phyloP scores from a whole-genome alignment of 345 rosid genomes.

The Psidium guajava region DNA sequence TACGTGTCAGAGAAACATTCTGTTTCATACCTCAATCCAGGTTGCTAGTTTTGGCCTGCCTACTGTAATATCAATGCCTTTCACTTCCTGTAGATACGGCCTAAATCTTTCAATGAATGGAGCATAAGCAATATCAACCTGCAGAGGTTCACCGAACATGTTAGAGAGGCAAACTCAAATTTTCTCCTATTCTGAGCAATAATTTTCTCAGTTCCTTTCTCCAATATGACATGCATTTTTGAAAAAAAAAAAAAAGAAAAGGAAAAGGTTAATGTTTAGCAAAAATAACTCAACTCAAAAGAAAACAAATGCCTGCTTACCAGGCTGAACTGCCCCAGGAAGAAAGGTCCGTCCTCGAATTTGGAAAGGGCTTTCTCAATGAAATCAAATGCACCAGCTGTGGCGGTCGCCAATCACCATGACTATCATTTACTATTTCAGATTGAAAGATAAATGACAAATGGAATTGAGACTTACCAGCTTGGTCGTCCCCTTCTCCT shows the following conservation, averaged over 20 bases:
- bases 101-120: constrained; percentile 65
- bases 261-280: background rate
- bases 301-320: constrained; percentile 9
- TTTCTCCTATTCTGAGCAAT: background rate
- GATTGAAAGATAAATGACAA: background rate
- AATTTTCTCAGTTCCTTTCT: background rate
- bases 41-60: constrained; percentile 61
- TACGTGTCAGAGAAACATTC: background rate
- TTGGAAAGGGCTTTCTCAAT: constrained; percentile 59
- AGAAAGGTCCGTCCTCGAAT: constrained; percentile 67
- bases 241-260: background rate
- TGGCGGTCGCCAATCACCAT: background rate
- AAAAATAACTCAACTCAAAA: background rate
- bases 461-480: constrained; percentile 17
- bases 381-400: constrained; percentile 52
- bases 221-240: background rate
- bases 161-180: background rate
- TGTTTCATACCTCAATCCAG: constrained; percentile 62
- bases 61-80: constrained; percentile 41
- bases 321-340: constrained; percentile 68
- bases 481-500: constrained; percentile 33
- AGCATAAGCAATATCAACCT: constrained; percentile 74
- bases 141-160: background rate
- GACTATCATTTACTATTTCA: background rate
- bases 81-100: constrained; percentile 38